Evolutionary conservation across 2,329 filamentous ascomycete species (phyloP).

Genomic region (Penicillium oxalicum): DNA sequence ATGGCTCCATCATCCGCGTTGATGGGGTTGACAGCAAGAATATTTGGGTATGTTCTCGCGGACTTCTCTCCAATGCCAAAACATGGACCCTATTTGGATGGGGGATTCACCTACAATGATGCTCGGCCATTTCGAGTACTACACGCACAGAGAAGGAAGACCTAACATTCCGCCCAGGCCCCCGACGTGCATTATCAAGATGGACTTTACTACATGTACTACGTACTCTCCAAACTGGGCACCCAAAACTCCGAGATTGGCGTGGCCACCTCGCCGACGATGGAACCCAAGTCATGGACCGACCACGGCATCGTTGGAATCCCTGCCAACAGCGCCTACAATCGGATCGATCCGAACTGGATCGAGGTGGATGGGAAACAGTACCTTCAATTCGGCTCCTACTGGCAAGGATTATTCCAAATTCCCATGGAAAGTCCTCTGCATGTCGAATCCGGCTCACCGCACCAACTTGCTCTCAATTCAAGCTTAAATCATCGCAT

Average conservation of each 20-base stretch:
- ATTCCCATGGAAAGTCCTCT: conserved; percentile 42
- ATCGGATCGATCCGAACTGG: conserved; percentile 57
- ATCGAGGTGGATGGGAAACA: conserved; percentile 39
- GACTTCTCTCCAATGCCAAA: too few relatives aligned
- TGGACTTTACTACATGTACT: conserved; percentile 59
- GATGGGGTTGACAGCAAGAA: conserved; percentile 35
- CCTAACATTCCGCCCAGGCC: conserved; percentile 42
- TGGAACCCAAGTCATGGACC: conserved; percentile 35
- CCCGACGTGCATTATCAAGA: conserved; percentile 57
- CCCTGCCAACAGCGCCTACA: conserved; percentile 44
- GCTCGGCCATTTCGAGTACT: background rate
- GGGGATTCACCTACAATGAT: too few relatives aligned
- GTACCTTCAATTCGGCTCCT: conserved; percentile 61
- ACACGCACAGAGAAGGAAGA: background rate
- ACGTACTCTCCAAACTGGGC: conserved; percentile 57
- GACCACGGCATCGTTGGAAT: conserved; percentile 33
- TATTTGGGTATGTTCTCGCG: conserved; percentile 41
- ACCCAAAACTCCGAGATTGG: conserved; percentile 58
- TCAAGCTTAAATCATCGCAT: conserved; percentile 48
- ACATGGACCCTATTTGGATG: too few relatives aligned
- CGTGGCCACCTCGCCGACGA: conserved; percentile 44
- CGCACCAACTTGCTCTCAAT: conserved; percentile 51
- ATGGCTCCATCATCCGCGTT: conserved; percentile 41
- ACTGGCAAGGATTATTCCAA: conserved; percentile 62
- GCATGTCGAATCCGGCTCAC: conserved; percentile 24